Percentiles rank a stretch among this genome's conserved stretches.
phyloP scores from a whole-genome alignment of 805 yeast species.

The Wickerhamiella spandovensis region DNA sequence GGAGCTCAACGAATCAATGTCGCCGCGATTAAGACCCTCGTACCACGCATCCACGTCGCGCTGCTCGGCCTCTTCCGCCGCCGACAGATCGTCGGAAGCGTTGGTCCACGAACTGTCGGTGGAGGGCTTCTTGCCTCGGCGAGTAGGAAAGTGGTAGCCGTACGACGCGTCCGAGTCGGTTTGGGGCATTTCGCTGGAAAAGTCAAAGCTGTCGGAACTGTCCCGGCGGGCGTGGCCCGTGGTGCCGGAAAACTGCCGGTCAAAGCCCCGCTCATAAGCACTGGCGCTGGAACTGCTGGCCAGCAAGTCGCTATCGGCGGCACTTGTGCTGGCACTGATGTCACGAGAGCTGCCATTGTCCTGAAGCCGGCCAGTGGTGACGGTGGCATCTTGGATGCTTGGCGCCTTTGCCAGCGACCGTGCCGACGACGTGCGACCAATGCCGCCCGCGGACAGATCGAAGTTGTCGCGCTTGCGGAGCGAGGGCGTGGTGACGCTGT shows the following conservation, averaged over 20 bases:
- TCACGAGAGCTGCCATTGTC: not conserved
- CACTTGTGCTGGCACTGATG: not conserved
- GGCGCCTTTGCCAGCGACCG: not conserved
- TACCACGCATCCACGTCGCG: conserved; percentile 26
- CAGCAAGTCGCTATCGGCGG: not conserved
- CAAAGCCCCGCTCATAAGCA: not conserved
- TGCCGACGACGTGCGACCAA: not conserved
- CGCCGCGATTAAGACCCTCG: conserved; percentile 15
- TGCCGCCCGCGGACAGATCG: not conserved
- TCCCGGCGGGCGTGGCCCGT: too few species aligned
- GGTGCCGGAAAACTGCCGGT: not conserved
- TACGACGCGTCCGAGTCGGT: not conserved
- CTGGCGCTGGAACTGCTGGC: not conserved
- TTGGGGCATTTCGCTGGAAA: not conserved
- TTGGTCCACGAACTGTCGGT: conserved; percentile 1
- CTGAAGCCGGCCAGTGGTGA: not conserved
- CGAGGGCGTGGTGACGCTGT: not conserved
- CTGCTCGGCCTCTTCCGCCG: conserved; percentile 21
- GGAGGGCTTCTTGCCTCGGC: not conserved
- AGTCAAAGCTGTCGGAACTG: not conserved
- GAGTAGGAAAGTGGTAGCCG: not conserved
- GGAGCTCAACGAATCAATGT: conserved; percentile 16
- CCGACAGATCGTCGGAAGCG: not conserved
- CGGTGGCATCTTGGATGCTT: not conserved
- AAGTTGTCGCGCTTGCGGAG: not conserved